A percentile compares a stretch with the other conserved stretches of the same genome.
phyloP scores from a whole-genome alignment of 192 early-diverging fungal genomes.

The Spizellomyces sp. region DNA sequence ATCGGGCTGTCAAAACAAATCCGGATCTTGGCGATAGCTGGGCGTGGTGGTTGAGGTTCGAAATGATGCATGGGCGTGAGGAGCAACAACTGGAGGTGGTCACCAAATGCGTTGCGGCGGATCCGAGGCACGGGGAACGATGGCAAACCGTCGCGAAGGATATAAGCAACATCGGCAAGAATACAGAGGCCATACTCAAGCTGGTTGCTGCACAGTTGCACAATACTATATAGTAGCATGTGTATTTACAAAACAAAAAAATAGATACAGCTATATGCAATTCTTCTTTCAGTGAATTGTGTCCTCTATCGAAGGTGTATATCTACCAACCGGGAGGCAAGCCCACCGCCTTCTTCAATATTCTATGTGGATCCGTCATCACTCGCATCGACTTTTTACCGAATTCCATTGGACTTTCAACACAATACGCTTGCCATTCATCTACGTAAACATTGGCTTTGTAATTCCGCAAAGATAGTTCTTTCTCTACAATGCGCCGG shows the following conservation, averaged over 20 bases:
- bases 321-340: conserved; percentile 4
- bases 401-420: conserved; percentile 50
- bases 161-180: conserved; percentile 68
- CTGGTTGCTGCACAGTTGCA: conserved; percentile 39
- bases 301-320: neutral
- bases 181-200: conserved; percentile 59
- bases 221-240: conserved; percentile 5
- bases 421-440: conserved; percentile 60
- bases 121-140: conserved; percentile 86
- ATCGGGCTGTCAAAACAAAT: conserved; percentile 77
- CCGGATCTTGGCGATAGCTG: conserved; percentile 90
- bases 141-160: conserved; percentile 87
- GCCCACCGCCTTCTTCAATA: conserved; percentile 27
- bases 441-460: conserved; percentile 38
- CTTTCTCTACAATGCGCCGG: conserved; percentile 33
- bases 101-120: conserved; percentile 69
- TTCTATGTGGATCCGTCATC: conserved; percentile 20
- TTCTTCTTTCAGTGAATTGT: no score
- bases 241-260: neutral
- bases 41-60: conserved; percentile 96
- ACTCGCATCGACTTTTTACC: conserved; percentile 43
- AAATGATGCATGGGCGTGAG: conserved; percentile 73
- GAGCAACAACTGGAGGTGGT: conserved; percentile 54
- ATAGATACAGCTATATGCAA: no score
- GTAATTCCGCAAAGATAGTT: conserved; percentile 50